A percentile compares a stretch with the other conserved stretches of the same genome.
Evolutionary conservation across 192 early-diverging fungal species (phyloP).

Genomic region (Kappamyces sp.): DNA sequence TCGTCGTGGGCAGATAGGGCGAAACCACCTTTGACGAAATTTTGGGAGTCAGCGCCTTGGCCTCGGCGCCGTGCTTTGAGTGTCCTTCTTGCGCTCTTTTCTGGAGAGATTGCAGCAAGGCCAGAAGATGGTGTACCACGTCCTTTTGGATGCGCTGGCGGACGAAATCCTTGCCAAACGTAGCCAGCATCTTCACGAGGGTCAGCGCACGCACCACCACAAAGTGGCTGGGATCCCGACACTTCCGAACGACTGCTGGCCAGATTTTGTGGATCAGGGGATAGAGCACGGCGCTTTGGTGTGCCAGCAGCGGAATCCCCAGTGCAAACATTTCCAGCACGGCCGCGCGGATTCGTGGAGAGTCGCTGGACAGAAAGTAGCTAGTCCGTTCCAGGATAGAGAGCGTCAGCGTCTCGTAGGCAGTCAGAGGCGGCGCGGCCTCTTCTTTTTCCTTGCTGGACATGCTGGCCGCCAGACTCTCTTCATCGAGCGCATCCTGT

Average conservation of each 20-base stretch:
- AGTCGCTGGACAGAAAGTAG: conserved; percentile 21
- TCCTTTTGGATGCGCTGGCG: conserved; percentile 22
- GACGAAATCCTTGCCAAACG: conserved; percentile 14
- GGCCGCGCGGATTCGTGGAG: conserved; percentile 19
- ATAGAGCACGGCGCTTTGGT: conserved; percentile 16
- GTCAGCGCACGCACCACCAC: conserved; percentile 31
- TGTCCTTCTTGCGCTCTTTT: neutral
- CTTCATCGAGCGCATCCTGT: neutral
- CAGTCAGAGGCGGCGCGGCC: neutral
- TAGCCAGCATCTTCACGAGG: neutral
- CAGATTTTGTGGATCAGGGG: conserved; percentile 32
- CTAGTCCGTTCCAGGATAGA: conserved; percentile 23
- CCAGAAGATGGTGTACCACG: conserved; percentile 8
- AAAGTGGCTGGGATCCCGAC: conserved; percentile 22
- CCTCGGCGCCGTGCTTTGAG: no score
- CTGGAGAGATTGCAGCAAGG: neutral
- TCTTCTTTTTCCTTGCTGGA: conserved; percentile 4
- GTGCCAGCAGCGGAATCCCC: conserved; percentile 12
- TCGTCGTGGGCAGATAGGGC: no score
- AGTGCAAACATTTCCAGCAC: conserved; percentile 16
- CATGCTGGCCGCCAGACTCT: neutral
- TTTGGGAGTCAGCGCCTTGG: no score
- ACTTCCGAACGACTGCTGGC: conserved; percentile 20
- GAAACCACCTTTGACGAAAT: no score
- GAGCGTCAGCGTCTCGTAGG: conserved; percentile 20